Percentiles rank a stretch among this genome's conserved stretches.
phyloP scores from a whole-genome alignment of 495 filamentous ascomycete genomes.

The Alectoria sarmentosa region DNA sequence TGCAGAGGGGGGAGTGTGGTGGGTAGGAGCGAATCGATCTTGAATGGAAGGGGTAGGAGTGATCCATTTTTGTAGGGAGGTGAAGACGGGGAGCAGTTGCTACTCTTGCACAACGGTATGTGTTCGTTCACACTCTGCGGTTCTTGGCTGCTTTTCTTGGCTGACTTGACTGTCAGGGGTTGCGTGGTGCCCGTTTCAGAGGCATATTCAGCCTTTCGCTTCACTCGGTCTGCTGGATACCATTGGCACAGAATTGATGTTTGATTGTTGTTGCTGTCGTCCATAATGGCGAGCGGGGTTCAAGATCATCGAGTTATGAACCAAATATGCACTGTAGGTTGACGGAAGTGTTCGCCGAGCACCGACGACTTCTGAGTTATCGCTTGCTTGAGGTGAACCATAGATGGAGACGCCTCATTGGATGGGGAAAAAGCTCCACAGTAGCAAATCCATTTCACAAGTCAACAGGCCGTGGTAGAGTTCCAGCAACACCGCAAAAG shows the following conservation, averaged over 20 bases:
- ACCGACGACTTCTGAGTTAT: not conserved
- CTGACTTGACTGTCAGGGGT: not conserved
- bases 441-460: not conserved
- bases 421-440: not conserved
- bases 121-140: not conserved
- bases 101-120: not conserved
- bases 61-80: not conserved
- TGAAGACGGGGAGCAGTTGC: not conserved
- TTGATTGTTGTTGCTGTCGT: not conserved
- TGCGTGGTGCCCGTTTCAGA: not conserved
- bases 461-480: not conserved
- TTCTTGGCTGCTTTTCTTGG: not conserved
- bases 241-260: not conserved
- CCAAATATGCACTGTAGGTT: not conserved
- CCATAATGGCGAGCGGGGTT: not conserved
- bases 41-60: not conserved
- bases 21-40: not conserved
- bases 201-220: not conserved
- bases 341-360: not conserved
- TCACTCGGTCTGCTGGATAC: not conserved
- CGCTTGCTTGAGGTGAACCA: not conserved
- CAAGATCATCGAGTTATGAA: not conserved
- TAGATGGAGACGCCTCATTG: not conserved
- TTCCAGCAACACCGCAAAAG: not conserved
- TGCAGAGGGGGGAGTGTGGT: too few species aligned